Conservation (phyloP, 2,329 filamentous ascomycete species). For the Keithomyces neogunnii region DNA sequence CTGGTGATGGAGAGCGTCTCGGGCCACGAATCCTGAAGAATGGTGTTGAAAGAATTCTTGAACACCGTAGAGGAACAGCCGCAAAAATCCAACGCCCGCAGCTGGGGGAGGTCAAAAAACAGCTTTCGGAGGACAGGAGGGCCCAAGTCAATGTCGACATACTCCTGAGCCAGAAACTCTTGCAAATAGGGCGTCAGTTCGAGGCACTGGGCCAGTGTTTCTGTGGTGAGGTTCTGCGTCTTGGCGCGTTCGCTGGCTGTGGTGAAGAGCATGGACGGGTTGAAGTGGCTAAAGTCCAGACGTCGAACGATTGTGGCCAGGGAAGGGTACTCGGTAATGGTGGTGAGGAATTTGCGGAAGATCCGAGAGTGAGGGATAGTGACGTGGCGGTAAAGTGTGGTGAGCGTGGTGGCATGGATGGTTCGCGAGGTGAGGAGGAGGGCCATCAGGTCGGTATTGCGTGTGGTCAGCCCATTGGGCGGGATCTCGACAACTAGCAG, state of each 20-base stretch:
- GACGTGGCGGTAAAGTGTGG: slow-evolving; percentile 69
- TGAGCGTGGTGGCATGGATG: slow-evolving; percentile 63
- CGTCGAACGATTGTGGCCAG: slow-evolving; percentile 70
- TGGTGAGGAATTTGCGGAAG: slow-evolving; percentile 71
- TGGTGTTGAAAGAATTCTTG: slow-evolving; percentile 52
- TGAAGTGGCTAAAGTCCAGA: slow-evolving; percentile 80
- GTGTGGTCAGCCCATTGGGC: slow-evolving; percentile 62
- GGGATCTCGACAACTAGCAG: slow-evolving; percentile 65
- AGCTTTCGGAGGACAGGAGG: slow-evolving; percentile 61
- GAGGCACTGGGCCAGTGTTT: slow-evolving; percentile 64
- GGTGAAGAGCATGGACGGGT: slow-evolving; percentile 66
- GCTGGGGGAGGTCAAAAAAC: slow-evolving; percentile 54
- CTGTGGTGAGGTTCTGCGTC: slow-evolving; percentile 67
- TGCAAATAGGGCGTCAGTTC: slow-evolving; percentile 63
- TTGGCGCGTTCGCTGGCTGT: slow-evolving; percentile 66
- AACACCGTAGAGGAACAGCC: slow-evolving; percentile 64
- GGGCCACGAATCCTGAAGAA: slow-evolving; percentile 46
- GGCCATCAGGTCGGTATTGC: slow-evolving; percentile 71
- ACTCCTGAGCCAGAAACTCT: slow-evolving; percentile 74
- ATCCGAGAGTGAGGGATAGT: slow-evolving; percentile 77
- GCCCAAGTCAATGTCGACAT: slow-evolving; percentile 68
- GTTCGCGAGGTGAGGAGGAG: slow-evolving; percentile 68
- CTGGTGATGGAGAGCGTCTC: slow-evolving; percentile 52
- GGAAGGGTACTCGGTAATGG: slow-evolving; percentile 56
- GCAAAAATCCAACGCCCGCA: slow-evolving; percentile 68